Evolutionary conservation across 2,329 filamentous ascomycete species (phyloP), one percentile per base, ranked within the genome.

Genomic region (Fusarium staphyleae): DNA sequence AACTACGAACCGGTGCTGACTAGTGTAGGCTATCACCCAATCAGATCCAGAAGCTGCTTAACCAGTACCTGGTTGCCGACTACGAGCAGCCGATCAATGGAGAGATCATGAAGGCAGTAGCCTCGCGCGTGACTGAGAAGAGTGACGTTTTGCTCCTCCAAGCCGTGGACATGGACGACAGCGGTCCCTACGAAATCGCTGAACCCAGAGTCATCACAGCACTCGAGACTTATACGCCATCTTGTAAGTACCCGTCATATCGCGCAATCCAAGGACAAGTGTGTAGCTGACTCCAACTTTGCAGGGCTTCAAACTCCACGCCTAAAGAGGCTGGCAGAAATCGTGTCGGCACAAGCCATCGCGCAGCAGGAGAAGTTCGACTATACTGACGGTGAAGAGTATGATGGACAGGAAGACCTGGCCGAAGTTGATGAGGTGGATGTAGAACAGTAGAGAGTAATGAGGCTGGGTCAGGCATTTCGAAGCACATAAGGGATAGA

Each of bases 71-170:
- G 41, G 93, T 99, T 51, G 95, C 95, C 55, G 95, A 99, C 76
- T 99, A 99, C 74, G 95, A 99, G 77, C 95, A 98, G 77, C 95
- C 95, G 30, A 99, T 99, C 76, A 98, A 99, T 69, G 95, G 93
- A 71, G 95, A 99, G 74, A 99, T 99, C 72, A 99, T 99, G 95
- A 99, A 99, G 79, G 95, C 95, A 7, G 96, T 99, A 46, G 95
- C 96, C 7, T 96, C 92, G 32, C 85, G 93, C 46, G 95, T 99
- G 39, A 98, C 93, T 2, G 95, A 99, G 78, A 99, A 99, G 87
- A 96, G 92, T 68, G 95, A 98, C 67, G 93, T 98, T 3, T 82
- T 99, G 45, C 85, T 99, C 51, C 82, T 99, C 39, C 89, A 93
- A 52, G 92, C 95, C 41, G 93, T 99, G 53, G 95, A 99, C 74